Conservation (phyloP, 192 early-diverging fungal genomes). For the Entomortierella lignicola region DNA sequence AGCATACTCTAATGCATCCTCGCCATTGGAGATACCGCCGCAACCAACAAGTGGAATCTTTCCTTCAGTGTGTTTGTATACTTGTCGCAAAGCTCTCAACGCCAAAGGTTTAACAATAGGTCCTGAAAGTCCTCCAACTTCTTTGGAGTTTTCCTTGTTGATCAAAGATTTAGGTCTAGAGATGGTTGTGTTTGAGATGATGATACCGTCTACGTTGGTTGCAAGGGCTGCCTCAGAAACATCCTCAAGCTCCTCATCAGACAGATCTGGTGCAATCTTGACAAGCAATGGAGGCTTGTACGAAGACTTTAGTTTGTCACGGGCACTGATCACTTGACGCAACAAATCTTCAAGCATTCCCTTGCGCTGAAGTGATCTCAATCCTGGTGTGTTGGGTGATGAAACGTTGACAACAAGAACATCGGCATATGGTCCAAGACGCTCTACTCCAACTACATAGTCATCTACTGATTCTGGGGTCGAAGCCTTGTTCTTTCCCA, state of each 20-base stretch:
- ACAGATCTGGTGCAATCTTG: conserved; percentile 92
- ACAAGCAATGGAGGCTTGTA: conserved; percentile 81
- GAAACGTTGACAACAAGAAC: conserved; percentile 92
- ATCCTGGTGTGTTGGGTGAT: conserved; percentile 89
- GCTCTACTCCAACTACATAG: conserved; percentile 82
- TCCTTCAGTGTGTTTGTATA: conserved; percentile 83
- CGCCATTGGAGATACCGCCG: conserved; percentile 82
- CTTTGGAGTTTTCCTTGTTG: conserved; percentile 59
- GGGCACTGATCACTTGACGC: conserved; percentile 68
- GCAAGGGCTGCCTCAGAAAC: conserved; percentile 81
- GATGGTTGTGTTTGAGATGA: conserved; percentile 91
- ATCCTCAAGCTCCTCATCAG: conserved; percentile 76
- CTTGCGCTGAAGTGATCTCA: conserved; percentile 76
- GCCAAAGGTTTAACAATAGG: conserved; percentile 78
- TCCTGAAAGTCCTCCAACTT: conserved; percentile 85
- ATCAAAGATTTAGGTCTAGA: conserved; percentile 71
- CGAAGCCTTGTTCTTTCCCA: conserved; percentile 90
- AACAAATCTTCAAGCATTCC: conserved; percentile 79
- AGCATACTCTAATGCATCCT: conserved; percentile 85
- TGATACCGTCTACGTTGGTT: conserved; percentile 85
- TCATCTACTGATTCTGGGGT: conserved; percentile 75
- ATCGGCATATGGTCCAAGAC: conserved; percentile 84
- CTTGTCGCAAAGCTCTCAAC: conserved; percentile 74
- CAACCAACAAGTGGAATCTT: conserved; percentile 87
- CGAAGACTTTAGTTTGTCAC: conserved; percentile 53